Conservation (phyloP, 257 asterid species). For the Cinchona pubescens region DNA sequence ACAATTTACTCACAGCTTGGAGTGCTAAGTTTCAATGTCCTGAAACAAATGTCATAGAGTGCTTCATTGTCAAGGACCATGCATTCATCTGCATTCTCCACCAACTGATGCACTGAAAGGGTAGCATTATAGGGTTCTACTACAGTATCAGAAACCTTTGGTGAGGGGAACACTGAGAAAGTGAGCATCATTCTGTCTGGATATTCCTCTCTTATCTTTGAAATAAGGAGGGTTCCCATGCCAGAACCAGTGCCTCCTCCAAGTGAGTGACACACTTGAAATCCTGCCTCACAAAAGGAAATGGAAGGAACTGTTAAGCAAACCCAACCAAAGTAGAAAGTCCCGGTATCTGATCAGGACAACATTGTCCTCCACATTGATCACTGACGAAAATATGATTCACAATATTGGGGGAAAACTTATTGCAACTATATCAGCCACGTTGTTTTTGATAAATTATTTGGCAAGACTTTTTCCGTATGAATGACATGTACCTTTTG, state of each 20-base stretch:
- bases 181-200: constrained; percentile 98
- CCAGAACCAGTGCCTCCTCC: constrained; percentile 98
- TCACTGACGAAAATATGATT: too few relatives aligned
- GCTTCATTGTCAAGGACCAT: constrained; percentile 96
- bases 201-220: constrained; percentile 88
- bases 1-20: constrained; percentile 70
- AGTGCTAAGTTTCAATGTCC: constrained; percentile 89
- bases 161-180: constrained; percentile 90
- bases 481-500: not conserved
- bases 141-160: constrained; percentile 86
- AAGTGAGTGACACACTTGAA: constrained; percentile 87
- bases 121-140: constrained; percentile 90
- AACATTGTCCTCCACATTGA: not conserved
- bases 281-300: constrained; percentile 43
- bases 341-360: not conserved
- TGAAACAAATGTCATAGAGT: constrained; percentile 82
- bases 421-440: not conserved
- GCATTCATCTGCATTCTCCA: constrained; percentile 91
- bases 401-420: not conserved
- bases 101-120: constrained; percentile 85
- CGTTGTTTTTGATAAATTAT: not conserved
- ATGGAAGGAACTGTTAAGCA: not conserved
- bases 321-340: not conserved
- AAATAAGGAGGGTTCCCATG: constrained; percentile 88
- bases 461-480: not conserved